Evolutionary conservation across 1,284 basidiomycete species (phyloP).

Genomic region (Trichosporon inkin): DNA sequence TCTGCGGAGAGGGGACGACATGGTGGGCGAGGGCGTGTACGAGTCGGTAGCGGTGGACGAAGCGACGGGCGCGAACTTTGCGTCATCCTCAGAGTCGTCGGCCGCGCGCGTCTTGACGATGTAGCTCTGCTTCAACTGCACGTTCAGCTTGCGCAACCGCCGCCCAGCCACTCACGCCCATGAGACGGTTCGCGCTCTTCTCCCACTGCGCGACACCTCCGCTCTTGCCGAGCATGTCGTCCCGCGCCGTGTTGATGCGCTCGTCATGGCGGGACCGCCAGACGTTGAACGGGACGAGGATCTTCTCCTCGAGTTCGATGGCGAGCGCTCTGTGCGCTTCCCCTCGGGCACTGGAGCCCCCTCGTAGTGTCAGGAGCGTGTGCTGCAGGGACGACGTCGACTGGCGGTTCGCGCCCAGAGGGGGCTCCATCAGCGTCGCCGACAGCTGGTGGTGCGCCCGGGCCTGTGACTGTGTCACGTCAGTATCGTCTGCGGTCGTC

Average conservation of each 20-base stretch:
- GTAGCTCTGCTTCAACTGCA: constrained; percentile 62
- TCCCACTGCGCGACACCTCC: constrained; percentile 67
- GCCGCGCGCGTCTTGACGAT: constrained; percentile 70
- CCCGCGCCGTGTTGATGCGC: constrained; percentile 35
- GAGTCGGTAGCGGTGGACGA: constrained; percentile 57
- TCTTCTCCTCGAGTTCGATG: constrained; percentile 39
- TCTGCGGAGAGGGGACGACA: constrained; percentile 45
- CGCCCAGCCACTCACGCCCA: constrained; percentile 44
- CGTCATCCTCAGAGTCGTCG: constrained; percentile 85
- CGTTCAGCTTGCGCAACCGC: constrained; percentile 40
- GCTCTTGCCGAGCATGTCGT: constrained; percentile 53
- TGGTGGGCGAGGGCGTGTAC: constrained; percentile 69
- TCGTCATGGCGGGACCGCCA: constrained; percentile 45
- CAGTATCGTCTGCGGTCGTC: neutral
- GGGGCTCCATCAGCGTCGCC: constrained; percentile 46
- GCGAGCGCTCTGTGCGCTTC: constrained; percentile 43
- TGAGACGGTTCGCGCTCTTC: constrained; percentile 49
- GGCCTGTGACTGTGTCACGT: constrained; percentile 52
- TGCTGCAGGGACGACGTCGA: constrained; percentile 41
- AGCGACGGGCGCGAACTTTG: constrained; percentile 67
- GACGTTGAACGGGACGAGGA: constrained; percentile 38
- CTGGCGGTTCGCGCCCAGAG: constrained; percentile 16
- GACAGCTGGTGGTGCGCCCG: constrained; percentile 55
- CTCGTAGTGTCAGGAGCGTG: constrained; percentile 37
- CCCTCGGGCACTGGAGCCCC: constrained; percentile 35